phyloP scores from a whole-genome alignment of 495 filamentous ascomycete species.

The Xylaria longipes region DNA sequence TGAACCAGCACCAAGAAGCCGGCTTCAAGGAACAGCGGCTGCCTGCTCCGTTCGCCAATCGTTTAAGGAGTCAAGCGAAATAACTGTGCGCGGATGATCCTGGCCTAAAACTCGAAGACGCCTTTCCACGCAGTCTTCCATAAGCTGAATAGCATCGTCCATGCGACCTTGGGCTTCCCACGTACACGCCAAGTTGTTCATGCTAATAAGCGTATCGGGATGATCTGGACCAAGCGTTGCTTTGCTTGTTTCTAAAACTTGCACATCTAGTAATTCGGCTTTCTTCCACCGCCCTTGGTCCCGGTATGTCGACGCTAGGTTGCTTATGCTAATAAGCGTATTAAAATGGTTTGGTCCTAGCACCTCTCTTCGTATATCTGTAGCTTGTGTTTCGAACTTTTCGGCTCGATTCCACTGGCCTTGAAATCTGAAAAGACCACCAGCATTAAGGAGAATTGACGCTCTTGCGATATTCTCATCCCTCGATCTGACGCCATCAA shows the following conservation, averaged over 20 bases:
- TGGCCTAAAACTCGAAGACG: neutral
- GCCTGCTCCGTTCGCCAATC: neutral
- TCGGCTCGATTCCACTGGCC: constrained; percentile 46
- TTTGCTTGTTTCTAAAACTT: constrained; percentile 43
- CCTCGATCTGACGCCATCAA: neutral
- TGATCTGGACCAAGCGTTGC: constrained; percentile 47
- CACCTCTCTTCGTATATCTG: constrained; percentile 36
- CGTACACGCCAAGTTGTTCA: constrained; percentile 49
- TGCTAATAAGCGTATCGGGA: constrained; percentile 48
- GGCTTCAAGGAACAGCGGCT: neutral
- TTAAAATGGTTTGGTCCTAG: constrained; percentile 47
- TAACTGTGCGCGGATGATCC: neutral
- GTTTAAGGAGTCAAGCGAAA: neutral
- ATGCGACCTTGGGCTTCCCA: constrained; percentile 39
- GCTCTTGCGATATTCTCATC: constrained; percentile 28
- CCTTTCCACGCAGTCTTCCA: constrained; percentile 25
- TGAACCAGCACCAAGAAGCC: neutral
- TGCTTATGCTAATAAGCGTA: constrained; percentile 39
- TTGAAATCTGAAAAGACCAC: neutral
- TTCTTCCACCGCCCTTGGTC: constrained; percentile 44
- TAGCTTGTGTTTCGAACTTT: constrained; percentile 37
- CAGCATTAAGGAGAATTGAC: constrained; percentile 18
- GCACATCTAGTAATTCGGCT: constrained; percentile 41
- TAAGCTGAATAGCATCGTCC: constrained; percentile 41
- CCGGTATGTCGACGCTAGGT: constrained; percentile 46